A percentile compares a stretch with the other conserved stretches of the same genome.
phyloP scores from a whole-genome alignment of 495 filamentous ascomycete species.

The Neurospora sp. region DNA sequence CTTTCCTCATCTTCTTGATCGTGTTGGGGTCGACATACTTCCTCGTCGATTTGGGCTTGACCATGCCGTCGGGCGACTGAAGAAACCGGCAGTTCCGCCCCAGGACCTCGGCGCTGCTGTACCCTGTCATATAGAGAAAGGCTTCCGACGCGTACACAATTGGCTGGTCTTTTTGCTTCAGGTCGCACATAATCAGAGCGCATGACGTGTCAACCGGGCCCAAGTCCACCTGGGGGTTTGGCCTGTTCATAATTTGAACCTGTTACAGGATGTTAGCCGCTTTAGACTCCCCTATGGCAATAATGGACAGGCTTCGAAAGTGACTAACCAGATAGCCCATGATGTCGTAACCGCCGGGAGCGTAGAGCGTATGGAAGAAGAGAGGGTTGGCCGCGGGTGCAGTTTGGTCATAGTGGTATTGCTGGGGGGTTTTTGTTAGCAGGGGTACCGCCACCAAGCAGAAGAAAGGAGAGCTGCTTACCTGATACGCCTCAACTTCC shows the following conservation, averaged over 20 bases:
- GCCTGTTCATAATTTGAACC: conserved; percentile 29
- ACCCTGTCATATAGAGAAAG: conserved; percentile 37
- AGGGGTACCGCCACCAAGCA: not conserved
- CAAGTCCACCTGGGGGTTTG: conserved; percentile 33
- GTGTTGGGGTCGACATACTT: conserved; percentile 27
- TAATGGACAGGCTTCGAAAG: not conserved
- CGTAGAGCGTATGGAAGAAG: conserved; percentile 40
- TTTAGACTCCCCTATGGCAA: not conserved
- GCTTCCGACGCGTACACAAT: conserved; percentile 39
- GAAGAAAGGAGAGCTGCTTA: not conserved
- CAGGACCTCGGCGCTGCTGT: conserved; percentile 28
- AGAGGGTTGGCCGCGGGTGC: conserved; percentile 17
- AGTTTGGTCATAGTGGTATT: not conserved
- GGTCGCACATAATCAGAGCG: conserved; percentile 40
- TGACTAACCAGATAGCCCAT: conserved; percentile 36
- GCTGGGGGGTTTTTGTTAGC: not conserved
- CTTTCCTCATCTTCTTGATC: conserved; percentile 27
- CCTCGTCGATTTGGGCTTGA: conserved; percentile 17
- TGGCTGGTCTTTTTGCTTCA: conserved; percentile 31
- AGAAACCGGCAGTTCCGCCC: conserved; percentile 45
- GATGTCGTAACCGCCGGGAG: conserved; percentile 35
- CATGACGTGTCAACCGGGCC: conserved; percentile 37
- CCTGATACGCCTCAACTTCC: conserved; percentile 15
- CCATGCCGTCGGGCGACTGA: conserved; percentile 31
- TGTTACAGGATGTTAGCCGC: conserved; percentile 9